These are phyloP conservation scores for Kwoniella pini DNA, from an alignment of 768 basidiomycete genomes.

Conservation along the genomic window DNA sequence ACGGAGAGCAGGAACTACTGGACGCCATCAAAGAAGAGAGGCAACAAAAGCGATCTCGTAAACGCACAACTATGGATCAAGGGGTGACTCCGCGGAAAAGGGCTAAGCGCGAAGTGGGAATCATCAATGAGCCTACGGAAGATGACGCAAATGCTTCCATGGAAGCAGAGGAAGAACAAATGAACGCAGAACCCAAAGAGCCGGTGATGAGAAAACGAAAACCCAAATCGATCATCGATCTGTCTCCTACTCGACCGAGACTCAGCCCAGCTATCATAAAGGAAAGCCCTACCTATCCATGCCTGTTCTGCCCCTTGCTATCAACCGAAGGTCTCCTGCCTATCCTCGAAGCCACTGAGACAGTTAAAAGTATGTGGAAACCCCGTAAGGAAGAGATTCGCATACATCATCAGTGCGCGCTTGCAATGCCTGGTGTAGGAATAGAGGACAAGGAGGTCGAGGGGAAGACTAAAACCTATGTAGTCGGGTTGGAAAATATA, in stretches of 20 bases:
- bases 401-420: conserved; percentile 79
- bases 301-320: conserved; percentile 48
- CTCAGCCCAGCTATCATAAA: conserved; percentile 14
- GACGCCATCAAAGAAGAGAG: conserved; percentile 25
- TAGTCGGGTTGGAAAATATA: conserved; percentile 84
- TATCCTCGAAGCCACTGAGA: conserved; percentile 50
- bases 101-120: not conserved
- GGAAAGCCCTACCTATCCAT: conserved; percentile 31
- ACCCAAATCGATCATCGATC: conserved; percentile 20
- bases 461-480: conserved; percentile 48
- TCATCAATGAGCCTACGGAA: not conserved
- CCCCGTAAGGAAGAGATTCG: conserved; percentile 55
- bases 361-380: conserved; percentile 59
- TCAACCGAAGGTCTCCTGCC: conserved; percentile 28
- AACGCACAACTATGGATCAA: conserved; percentile 58
- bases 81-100: conserved; percentile 36
- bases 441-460: conserved; percentile 62
- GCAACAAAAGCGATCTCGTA: conserved; percentile 49
- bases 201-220: conserved; percentile 26
- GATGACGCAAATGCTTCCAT: not conserved
- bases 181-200: not conserved
- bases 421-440: conserved; percentile 87
- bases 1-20: conserved; percentile 30
- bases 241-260: conserved; percentile 9
- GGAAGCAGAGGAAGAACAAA: conserved; percentile 5